A percentile compares a stretch with the other conserved stretches of the same genome.
phyloP scores from a whole-genome alignment of 441 rosid species.

The Dalechampia spathulata region DNA sequence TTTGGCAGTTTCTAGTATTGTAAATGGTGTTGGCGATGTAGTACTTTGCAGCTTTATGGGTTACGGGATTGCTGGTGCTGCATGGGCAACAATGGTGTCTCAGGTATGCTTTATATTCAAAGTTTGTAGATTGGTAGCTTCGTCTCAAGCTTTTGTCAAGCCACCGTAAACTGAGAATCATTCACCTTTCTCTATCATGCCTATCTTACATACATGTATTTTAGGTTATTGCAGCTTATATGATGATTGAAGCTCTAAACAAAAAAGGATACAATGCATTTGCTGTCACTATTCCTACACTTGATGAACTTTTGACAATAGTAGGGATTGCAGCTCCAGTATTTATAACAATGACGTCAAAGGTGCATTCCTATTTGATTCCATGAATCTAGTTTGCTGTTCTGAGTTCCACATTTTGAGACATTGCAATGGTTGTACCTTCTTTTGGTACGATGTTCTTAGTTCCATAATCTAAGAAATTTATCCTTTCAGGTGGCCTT shows the following conservation, averaged over 20 bases:
- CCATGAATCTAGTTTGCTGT: background rate
- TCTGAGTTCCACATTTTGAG: conserved; percentile 8
- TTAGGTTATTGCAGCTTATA: conserved; percentile 81
- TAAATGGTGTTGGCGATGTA: conserved; percentile 73
- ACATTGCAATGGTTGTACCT: conserved; percentile 12
- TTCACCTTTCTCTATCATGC: background rate
- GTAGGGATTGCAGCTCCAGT: conserved; percentile 81
- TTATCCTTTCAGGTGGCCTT: conserved; percentile 55
- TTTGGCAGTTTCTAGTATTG: conserved; percentile 56
- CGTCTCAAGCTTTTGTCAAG: background rate
- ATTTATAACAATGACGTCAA: conserved; percentile 56
- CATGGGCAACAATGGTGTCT: conserved; percentile 95
- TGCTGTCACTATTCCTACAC: conserved; percentile 54
- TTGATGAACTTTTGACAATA: conserved; percentile 45
- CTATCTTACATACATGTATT: conserved; percentile 20
- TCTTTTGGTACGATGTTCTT: background rate
- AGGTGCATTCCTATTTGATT: conserved; percentile 32
- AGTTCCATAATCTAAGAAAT: conserved; percentile 12
- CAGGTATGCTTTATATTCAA: conserved; percentile 43
- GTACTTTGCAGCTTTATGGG: conserved; percentile 73
- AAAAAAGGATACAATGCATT: conserved; percentile 67
- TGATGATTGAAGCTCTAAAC: conserved; percentile 78
- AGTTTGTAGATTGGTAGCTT: background rate
- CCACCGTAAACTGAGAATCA: background rate
- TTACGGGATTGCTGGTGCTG: conserved; percentile 88